Percentiles rank a stretch among this genome's conserved stretches.
Evolutionary conservation across 2,329 filamentous ascomycete species (phyloP).

Genomic region (Boeremia exigua): DNA sequence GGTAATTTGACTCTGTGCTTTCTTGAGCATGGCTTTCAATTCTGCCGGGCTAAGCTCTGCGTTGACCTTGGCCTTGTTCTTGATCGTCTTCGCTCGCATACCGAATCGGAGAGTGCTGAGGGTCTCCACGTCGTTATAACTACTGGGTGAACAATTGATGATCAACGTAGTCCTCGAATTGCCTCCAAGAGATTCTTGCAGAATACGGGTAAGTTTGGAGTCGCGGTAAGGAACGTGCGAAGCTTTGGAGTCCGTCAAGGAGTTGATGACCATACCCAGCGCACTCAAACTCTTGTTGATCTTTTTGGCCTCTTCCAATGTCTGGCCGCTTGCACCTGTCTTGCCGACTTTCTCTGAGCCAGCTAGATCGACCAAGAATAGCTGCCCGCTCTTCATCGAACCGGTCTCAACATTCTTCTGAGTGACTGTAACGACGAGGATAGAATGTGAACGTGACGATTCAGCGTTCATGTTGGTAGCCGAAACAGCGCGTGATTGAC

Average conservation of each 20-base stretch:
- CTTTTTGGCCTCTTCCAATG: slow-evolving; percentile 97
- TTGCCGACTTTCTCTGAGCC: slow-evolving; percentile 99
- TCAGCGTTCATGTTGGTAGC: slow-evolving; percentile 99
- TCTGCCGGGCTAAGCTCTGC: slow-evolving; percentile 95
- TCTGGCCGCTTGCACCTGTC: slow-evolving; percentile 96
- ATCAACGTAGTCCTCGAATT: slow-evolving; percentile 98
- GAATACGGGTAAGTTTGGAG: slow-evolving; percentile 94
- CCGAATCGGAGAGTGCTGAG: slow-evolving; percentile 91
- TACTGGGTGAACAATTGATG: slow-evolving; percentile 98
- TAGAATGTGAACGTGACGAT: slow-evolving; percentile 96
- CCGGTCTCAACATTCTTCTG: slow-evolving; percentile 98
- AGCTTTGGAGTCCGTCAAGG: slow-evolving; percentile 95
- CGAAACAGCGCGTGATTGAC: slow-evolving; percentile 85
- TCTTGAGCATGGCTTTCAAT: slow-evolving; percentile 90
- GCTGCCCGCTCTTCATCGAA: slow-evolving; percentile 92
- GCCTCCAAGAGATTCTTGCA: slow-evolving; percentile 96
- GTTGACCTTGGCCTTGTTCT: slow-evolving; percentile 99
- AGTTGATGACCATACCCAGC: slow-evolving; percentile 98
- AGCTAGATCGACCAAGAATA: slow-evolving; percentile 97
- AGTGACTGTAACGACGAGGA: slow-evolving; percentile 94
- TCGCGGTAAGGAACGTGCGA: slow-evolving; percentile 96
- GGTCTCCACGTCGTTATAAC: slow-evolving; percentile 96
- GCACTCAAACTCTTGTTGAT: slow-evolving; percentile 99
- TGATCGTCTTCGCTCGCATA: slow-evolving; percentile 96
- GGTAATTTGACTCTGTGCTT: slow-evolving; percentile 86